Base-by-base conservation (phyloP, 2,329 filamentous ascomycete genomes). In the Claviceps pazoutovae region DNA sequence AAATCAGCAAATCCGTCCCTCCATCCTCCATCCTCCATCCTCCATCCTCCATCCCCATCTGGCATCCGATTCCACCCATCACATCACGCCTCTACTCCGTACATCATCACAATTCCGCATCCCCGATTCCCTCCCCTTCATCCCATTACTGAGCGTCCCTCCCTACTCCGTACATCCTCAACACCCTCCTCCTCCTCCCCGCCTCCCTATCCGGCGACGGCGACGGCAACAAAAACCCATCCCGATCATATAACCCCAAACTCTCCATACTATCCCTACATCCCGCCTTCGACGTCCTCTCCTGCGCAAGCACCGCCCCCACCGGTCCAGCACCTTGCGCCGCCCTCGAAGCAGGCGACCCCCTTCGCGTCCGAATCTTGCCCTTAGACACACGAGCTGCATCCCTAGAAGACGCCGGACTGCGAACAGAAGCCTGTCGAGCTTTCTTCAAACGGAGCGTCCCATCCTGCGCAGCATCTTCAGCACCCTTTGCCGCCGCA, bases 161-260 rank as follows among this genome's bases (percentile, higher is more conserved):
- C 30, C 30, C 30, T 34, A 11, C 30, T 34, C 30, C 30, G 30
- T 17, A 54, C 46, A 30, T 52, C 17, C 50, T 26, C 34, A 43
- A 36, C n/a, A 37, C 26, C 23, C 26, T 21, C 26, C 42, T 47
- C 37, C 8, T 19, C 26, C 30, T 43, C 9, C 46, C 26, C 21
- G 48, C 43, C 43, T 65, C 60, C 54, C 65, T 59, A n/a, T 67
- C 67, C 2, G 71, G 72, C 26, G 71, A 71, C 34, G 62, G 61
- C 54, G 70, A 71, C 34, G 62, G 61, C 54, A 70, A 64, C 53
- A 74, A 57, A 49, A 74, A 74, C 1, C 71, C 73, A 30, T 74
- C 69, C 48, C 65, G 60, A 53, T 74, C 71, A 54, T 75, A 75
- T 48, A 73, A 50, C 1, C 68, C 69, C 34, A 70, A 53, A 37